Evolutionary conservation across 768 basidiomycete genomes (phyloP), one percentile per base, ranked within the genome.

Genomic region (Tricholoma matsutake): DNA sequence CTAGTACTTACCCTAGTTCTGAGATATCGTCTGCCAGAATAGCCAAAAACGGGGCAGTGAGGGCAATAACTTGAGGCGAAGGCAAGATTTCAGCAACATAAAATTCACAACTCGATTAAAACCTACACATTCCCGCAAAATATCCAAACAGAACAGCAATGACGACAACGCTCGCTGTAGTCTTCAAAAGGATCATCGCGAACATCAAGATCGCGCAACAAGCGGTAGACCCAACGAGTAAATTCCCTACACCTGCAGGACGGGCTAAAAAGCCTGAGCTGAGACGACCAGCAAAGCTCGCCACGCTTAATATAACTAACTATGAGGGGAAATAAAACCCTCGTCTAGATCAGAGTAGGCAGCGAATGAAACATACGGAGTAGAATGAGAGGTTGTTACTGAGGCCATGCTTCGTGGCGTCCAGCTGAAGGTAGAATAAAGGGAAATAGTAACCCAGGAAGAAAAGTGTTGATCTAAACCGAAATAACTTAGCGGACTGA

Each of bases 121-220:
- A 59, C 61, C 51, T 55, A 61, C 66, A 71, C 31, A 70, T 71
- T 4, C 77, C 77, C 6, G 76, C 71, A 16, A 75, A 78, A 57
- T 79, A 75, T 1, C 80, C 80, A 59, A 75, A 81, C 4, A 81
- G 60, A 6, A 79, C 61, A 6, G 74, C 71, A 45, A 82, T 72
- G 8, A 73, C 62, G 28, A 75, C 68, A n/a, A 75, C 67, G 29
- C 75, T 70, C 0, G 67, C 70, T 9, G 72, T 62, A 28, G 60
- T 65, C 25, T 67, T 72, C 45, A 78, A 61, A 6, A 69, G 75
- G 25, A 76, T 68, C 67, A 81, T 72, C 2, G 69, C 69, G 54
- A 78, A 76, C 2, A 78, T 70, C 37, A 78, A 58, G 29, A 65
- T 65, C 35, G 69, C 68, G 53, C 68, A 74, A 25, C 63, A 63